Evolutionary conservation across 2,329 filamentous ascomycete species (phyloP), one percentile per base, ranked within the genome.

Genomic region (Pseudocercospora fijiensis): DNA sequence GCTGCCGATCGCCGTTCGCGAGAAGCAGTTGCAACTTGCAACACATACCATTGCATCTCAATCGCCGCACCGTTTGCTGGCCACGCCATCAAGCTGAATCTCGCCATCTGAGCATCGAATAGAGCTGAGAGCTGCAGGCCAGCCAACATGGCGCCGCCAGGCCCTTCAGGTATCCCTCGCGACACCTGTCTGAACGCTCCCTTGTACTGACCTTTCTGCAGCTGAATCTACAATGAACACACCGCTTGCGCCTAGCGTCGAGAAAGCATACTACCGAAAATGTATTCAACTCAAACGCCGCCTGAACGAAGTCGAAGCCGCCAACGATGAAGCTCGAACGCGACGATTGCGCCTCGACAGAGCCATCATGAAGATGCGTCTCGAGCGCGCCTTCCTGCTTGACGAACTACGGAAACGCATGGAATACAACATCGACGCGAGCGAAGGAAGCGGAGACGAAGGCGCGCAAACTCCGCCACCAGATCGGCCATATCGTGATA

Each of bases 221-320:
- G 53, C 53, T 24, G 53, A 56, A 18, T 56, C 53, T 18, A 56
- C 70, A 7, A 27, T 63, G 16, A 74, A 73, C 68, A 76, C 76
- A n/a, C 76, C 82, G 11, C 84, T 88, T 62, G 92, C 94, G 20
- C 94, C 95, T 16, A 96, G 92, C 16, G 92, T 98, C 67, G 94
- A 99, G 79, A 90, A 94, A 76, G 93, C 94, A 57, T 99, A 98
- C 79, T 92, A 95, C 73, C 87, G 91, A 69, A 98, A 99, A 86
- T 98, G 94, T 78, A 92, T 97, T 75, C 90, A 96, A 72, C 86
- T 99, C 22, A 96, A 96, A 80, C 90, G 91, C 72, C 90, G 95
- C 65, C 91, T 95, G 68, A 90, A 88, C 76, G 93, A 97, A 76
- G 91, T 98, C 72, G 93, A 98, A 76, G 88, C 92, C 65, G 89